Conservation (phyloP, 139 green algal species). For the Chlamydomonas eustigma region DNA sequence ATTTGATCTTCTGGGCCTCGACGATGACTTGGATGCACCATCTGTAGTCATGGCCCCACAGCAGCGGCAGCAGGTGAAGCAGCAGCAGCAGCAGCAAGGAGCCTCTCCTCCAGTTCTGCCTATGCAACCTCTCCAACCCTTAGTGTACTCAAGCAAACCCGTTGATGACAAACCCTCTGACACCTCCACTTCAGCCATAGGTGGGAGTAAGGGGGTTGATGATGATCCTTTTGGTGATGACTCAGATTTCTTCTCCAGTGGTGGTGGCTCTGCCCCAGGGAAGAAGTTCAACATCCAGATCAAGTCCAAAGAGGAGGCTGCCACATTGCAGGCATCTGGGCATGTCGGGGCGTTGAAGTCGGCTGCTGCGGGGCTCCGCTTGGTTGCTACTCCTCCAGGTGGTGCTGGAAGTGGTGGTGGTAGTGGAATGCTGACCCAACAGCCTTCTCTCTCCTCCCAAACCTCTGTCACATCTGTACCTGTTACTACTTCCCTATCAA, state of each 20-base stretch:
- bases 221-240: not conserved
- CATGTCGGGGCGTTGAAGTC: not conserved
- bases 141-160: not conserved
- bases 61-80: conserved; percentile 5
- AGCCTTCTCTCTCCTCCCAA: too few relatives aligned
- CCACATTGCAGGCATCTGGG: not conserved
- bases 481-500: too few relatives aligned
- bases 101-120: not conserved
- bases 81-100: conserved; percentile 13
- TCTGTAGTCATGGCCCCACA: not conserved
- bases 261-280: conserved; percentile 2
- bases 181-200: not conserved
- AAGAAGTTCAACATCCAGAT: conserved; percentile 15
- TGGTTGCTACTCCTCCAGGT: not conserved
- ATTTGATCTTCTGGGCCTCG: not conserved
- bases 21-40: not conserved
- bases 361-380: not conserved
- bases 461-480: too few relatives aligned
- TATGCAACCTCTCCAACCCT: not conserved
- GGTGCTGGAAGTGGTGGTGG: too few relatives aligned
- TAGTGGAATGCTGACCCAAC: too few relatives aligned
- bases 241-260: not conserved
- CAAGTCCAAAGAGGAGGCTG: not conserved
- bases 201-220: too few relatives aligned
- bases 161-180: not conserved